phyloP scores from a whole-genome alignment of 2,329 filamentous ascomycete species.

The Fusarium robinianum region DNA sequence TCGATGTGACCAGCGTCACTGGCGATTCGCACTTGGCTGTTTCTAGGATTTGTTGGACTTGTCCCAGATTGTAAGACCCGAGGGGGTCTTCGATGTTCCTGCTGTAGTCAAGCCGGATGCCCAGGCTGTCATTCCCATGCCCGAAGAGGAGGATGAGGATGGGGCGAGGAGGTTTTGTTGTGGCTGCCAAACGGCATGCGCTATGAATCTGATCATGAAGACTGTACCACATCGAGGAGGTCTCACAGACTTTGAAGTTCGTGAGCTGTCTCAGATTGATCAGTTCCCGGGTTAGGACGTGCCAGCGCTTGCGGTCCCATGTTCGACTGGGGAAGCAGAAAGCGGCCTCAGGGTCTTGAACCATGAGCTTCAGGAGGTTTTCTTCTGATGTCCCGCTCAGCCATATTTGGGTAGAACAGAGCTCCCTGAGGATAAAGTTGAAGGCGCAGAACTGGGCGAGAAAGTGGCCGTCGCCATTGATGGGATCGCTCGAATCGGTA shows the following conservation, averaged over 20 bases:
- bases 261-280: background rate
- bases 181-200: background rate
- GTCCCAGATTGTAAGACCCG: too few species aligned
- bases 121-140: background rate
- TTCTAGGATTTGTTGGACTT: too few species aligned
- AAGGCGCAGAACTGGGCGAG: background rate
- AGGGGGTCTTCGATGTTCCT: background rate
- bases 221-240: background rate
- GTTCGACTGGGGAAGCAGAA: too few species aligned
- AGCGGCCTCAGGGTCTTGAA: too few species aligned
- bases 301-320: too few species aligned
- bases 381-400: background rate
- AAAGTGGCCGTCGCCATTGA: background rate
- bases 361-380: fast-evolving
- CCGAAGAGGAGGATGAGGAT: conserved; percentile 5
- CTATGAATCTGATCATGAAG: background rate
- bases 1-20: background rate
- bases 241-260: background rate
- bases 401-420: background rate
- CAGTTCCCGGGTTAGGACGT: too few species aligned
- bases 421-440: background rate
- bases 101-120: conserved; percentile 3
- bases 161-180: background rate
- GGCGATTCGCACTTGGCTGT: too few species aligned
- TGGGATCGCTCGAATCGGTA: background rate